Evolutionary conservation across 331 rosid genomes (phyloP), one percentile per base, ranked within the genome.

Genomic region (Stylosanthes scabra): DNA sequence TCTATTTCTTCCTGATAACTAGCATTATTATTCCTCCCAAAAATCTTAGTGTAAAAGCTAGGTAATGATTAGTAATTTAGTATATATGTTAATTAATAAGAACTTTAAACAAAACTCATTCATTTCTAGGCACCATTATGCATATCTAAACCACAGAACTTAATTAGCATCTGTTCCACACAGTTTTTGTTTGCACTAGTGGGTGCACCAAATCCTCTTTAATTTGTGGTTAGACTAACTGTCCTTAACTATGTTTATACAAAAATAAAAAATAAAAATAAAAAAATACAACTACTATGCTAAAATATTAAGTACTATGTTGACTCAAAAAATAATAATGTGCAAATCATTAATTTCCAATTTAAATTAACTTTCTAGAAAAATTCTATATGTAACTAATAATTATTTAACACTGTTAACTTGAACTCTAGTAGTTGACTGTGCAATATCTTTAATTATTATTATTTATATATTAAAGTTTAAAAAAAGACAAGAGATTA

Each of bases 131-230:
- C 70, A 40, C 31, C 40, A 59, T 31, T 31, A 31, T 31, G 5
- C 5, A 31, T 13, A 54, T 59, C 76, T 15, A 66, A 79, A 71
- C 78, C 61, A 40, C 62, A 74, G 16, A 74, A 78, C 62, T 81
- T 76, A 31, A 5, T 5, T 5, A 59, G 12, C 67, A 78, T 46
- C 54, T 78, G 76, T 55, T 66, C 72, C 60, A 61, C 63, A 66
- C 63, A 66, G 74, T n/a, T 34, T 74, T 83, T 74, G 85, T 74
- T 58, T 75, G 77, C 65, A 74, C 63, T 13, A 90, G 92, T 91
- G 90, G 97, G 91, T 93, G 92, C 87, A 91, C 90, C 97, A 86
- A 93, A 89, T 89, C 75, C 82, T 78, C 80, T 70, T 80, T 31
- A 31, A 31, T 31, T 76, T 76, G n/a, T 70, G 80, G 91, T 85